Evolutionary conservation across 2,329 filamentous ascomycete species (phyloP), one percentile per base, ranked within the genome.

Genomic region (Trichoderma atrobrunneum): DNA sequence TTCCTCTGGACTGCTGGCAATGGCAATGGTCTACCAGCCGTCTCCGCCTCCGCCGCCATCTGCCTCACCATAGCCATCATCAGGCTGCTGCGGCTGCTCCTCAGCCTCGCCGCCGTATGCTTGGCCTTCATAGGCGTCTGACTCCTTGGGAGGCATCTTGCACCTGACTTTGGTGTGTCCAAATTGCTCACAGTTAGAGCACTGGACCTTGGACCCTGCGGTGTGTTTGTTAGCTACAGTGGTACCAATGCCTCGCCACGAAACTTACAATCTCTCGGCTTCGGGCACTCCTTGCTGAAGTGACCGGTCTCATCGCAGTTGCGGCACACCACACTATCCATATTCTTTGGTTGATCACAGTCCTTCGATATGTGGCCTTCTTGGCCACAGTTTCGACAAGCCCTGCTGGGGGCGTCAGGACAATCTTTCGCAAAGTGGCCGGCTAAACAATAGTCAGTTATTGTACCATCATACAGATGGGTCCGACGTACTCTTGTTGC

Each of bases 391-490:
- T 92, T 92, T 76, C 85, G 85, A 78, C 88, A 90, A 32, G 79
- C 84, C 78, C 85, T 78, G 74, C 84, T 84, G 78, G 86, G 87
- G 71, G 85, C 89, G 78, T 89, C 83, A 32, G 91, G 89, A 77
- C 90, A 92, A 77, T 92, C 90, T 54, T 84, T 85, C 39, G 86
- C 85, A 76, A 89, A 89, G 76, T 92, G 90, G 3, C 90, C 90
- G 70, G 81, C 85, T 90, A 32, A 30, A 67, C 73, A 24, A 75
- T 51, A 57, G 72, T 75, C 26, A 74, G 68, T 18, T 16, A 34
- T 28, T 28, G 32, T 18, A 6, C 34, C 56, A 11, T 7, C 3
- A 64, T 14, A 16, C 18, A 4, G 28, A n/a, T 34, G 18, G 34
- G 5, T 7, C 43, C n/a, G 3, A 81, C 85, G 79, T 81, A 90